Conservation (phyloP, 2,329 filamentous ascomycete genomes). For the Neocucurbitaria cava region DNA sequence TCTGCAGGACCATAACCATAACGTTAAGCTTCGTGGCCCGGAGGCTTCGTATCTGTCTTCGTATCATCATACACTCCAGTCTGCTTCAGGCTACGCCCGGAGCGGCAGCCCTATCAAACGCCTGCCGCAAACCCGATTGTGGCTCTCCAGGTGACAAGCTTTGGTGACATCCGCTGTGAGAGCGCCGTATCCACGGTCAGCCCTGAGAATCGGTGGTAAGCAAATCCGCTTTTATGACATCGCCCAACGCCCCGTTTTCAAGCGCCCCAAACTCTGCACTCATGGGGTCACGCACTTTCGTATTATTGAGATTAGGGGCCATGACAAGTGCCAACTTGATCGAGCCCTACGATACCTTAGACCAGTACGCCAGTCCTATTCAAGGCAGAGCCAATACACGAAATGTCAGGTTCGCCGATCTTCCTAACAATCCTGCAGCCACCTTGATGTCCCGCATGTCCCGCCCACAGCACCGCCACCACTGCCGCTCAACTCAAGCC, state of each 20-base stretch:
- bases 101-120: background rate
- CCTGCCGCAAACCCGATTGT: slow-evolving; percentile 6
- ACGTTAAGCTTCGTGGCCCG: background rate
- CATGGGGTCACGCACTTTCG: slow-evolving; percentile 3
- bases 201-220: slow-evolving; percentile 1
- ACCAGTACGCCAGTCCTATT: background rate
- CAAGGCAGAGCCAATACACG: background rate
- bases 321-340: slow-evolving; percentile 1
- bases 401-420: slow-evolving; percentile 4
- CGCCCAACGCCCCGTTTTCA: background rate
- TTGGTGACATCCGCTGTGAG: slow-evolving; percentile 18
- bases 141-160: slow-evolving; percentile 15
- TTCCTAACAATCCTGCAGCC: background rate
- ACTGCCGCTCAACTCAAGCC: slow-evolving; percentile 24
- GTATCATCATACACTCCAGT: slow-evolving; percentile 10
- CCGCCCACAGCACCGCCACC: background rate
- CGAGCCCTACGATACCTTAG: background rate
- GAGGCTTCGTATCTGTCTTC: background rate
- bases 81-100: background rate
- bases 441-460: background rate
- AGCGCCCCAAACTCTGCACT: background rate
- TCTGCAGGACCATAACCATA: background rate
- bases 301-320: slow-evolving; percentile 10
- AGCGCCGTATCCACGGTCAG: slow-evolving; percentile 8
- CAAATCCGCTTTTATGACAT: background rate